These are phyloP conservation scores for Russula sp. DNA, from an alignment of 768 basidiomycete genomes.

Conservation along the genomic window DNA sequence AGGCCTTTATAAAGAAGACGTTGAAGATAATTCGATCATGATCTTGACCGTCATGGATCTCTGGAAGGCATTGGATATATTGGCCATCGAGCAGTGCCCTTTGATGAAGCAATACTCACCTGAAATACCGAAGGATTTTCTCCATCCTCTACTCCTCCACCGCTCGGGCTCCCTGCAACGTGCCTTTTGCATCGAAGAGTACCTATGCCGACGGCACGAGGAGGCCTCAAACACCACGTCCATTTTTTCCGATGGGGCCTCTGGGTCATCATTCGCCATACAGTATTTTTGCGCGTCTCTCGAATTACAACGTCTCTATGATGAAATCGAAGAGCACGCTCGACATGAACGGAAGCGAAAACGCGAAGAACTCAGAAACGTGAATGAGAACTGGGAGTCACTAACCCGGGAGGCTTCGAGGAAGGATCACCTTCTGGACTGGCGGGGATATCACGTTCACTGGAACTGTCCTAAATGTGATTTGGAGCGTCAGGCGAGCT, in stretches of 20 bases:
- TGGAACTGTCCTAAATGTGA: slow-evolving; percentile 4
- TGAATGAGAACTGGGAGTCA: background rate
- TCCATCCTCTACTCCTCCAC: slow-evolving; percentile 39
- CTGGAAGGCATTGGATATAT: slow-evolving; percentile 43
- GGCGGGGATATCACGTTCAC: background rate
- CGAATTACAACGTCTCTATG: background rate
- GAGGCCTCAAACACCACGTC: background rate
- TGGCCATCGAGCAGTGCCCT: slow-evolving; percentile 33
- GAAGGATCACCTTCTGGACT: background rate
- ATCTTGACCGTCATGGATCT: slow-evolving; percentile 27
- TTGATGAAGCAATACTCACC: slow-evolving; percentile 42
- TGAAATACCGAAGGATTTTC: slow-evolving; percentile 34
- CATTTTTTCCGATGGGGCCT: background rate
- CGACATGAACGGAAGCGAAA: background rate
- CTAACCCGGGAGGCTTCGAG: background rate
- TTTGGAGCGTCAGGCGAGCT: background rate
- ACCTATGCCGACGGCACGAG: background rate
- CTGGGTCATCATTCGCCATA: slow-evolving; percentile 5
- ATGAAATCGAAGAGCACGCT: background rate
- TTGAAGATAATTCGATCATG: slow-evolving; percentile 9
- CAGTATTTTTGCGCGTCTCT: slow-evolving; percentile 6
- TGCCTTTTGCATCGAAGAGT: background rate
- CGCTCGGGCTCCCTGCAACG: slow-evolving; percentile 16
- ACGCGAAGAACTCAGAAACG: background rate
- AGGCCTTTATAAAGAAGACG: background rate